Conservation (phyloP, 257 asterid species). For the Paulownia fortunei region DNA sequence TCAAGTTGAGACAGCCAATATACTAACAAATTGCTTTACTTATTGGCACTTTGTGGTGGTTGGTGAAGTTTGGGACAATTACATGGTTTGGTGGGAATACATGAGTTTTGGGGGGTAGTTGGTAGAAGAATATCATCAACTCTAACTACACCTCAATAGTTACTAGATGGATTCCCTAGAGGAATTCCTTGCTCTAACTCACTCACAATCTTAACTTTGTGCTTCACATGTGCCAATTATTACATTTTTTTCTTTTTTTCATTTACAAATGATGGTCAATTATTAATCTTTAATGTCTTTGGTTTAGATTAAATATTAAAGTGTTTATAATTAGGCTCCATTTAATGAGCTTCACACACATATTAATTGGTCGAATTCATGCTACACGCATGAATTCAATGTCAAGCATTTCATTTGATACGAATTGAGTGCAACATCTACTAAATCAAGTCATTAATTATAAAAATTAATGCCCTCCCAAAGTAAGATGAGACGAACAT, state of each 20-base stretch:
- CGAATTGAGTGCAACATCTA: too few species aligned
- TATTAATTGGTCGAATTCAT: too few species aligned
- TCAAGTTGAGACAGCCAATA: neutral
- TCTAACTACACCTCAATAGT: neutral
- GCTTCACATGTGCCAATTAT: neutral
- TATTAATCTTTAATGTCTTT: too few species aligned
- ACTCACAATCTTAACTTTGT: neutral
- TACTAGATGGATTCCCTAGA: neutral
- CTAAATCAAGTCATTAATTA: neutral
- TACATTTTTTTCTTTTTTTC: too few species aligned
- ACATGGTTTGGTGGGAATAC: slow-evolving; percentile 29
- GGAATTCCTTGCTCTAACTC: neutral
- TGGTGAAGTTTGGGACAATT: slow-evolving; percentile 8
- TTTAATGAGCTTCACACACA: too few species aligned
- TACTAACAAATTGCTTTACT: neutral
- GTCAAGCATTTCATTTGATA: too few species aligned
- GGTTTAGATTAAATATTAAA: too few species aligned
- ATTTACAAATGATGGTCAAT: neutral
- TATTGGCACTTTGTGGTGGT: slow-evolving; percentile 22
- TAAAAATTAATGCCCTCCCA: neutral
- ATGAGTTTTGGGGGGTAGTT: slow-evolving; percentile 22
- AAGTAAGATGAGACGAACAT: neutral
- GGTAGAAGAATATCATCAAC: neutral
- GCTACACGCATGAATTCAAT: too few species aligned
- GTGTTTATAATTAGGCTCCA: too few species aligned